Evolutionary conservation across 2,329 filamentous ascomycete genomes (phyloP), one percentile per base, ranked within the genome.

Genomic region (Mariannaea sp.): DNA sequence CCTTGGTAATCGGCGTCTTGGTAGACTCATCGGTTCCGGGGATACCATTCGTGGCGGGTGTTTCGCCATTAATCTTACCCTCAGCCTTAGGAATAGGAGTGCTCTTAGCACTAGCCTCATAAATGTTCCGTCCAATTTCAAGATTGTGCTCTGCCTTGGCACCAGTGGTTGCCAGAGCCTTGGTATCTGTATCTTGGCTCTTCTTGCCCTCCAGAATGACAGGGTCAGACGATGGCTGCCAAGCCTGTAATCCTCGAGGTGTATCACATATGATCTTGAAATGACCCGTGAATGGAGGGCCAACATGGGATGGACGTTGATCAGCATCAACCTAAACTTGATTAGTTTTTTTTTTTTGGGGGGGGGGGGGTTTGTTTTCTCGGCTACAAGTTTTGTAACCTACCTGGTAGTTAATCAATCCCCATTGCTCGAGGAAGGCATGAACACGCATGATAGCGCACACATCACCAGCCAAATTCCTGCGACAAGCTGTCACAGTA

Each of bases 371-470:
- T n/a, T n/a, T n/a, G n/a, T n/a, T n/a, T 40, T 19, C 33, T n/a
- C n/a, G n/a, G 35, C 27, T 4, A 35, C 14, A 22, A n/a, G 30
- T 3, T 24, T n/a, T 8, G 24, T 6, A 12, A 4, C 47, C 41
- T 55, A 96, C 93, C 80, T 99, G 94, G 70, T 99, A 99, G 75
- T 99, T 99, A 72, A 99, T 97, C 67, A 99, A 79, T 7, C 94
- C 94, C 94, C 94, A 99, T 71, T 97, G 93, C 76, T 99, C 94
- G 29, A 99, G 81, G 76, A 99, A 99, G 13, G 92, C 89, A 73
- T 99, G 94, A 14, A 99, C 93, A 60, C 94, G 88, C 94, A 99
- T 99, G 65, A 99, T 99, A 32, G 94, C 93, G 76, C 94, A 99
- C 26, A 99, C 94, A 73, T 99, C 94, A 60, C 94, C 94, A 17